Base-by-base conservation (phyloP, 1,284 basidiomycete species). In the Irpex sp. region DNA sequence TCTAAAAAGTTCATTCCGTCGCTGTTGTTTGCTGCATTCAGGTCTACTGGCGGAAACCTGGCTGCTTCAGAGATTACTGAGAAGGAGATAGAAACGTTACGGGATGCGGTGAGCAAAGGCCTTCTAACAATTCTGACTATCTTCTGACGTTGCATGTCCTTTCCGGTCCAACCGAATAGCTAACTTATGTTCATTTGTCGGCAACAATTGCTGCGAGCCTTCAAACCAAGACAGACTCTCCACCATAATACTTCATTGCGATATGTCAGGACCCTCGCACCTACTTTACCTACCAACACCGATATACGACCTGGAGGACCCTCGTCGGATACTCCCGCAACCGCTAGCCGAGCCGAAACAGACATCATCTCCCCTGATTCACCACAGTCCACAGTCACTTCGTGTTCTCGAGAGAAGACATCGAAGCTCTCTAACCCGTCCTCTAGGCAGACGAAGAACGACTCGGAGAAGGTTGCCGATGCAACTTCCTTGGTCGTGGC, bases 101-200 rank as follows among this genome's bases (percentile, higher is more conserved):
- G 49, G 49, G 49, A 52, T 52, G 49, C 49, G 49, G 49, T 52
- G 21, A 52, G 49, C 4, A 19, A 52, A 48, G 2, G 4, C 13
- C 21, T 17, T 52, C 21, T 19, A 44, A 15, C 40, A 9, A 15
- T 26, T 52, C 13, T 26, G 2, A 19, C 49, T 9, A 19, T 15
- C 6, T 52, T 52, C 49, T 52, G 49, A 52, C 49, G 49, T 52
- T 52, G 49, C 49, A 52, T 26, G 40, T 11, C 21, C 49, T 2
- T 52, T 17, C 49, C 17, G n/a, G 8, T 26, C 5, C 9, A 52
- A 52, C 49, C 17, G 17, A 26, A 52, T 52, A 74, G 74, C 66
- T 74, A 71, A 75, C 71, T 72, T 72, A 74, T 75, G 74, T 74
- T 70, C 72, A 70, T 73, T 72, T 74, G 74, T 70, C 71, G 74